A percentile compares a stretch with the other conserved stretches of the same genome.
These are phyloP conservation scores for Linanthus parryae DNA, from an alignment of 148 eudicot species.

Conservation along the genomic window DNA sequence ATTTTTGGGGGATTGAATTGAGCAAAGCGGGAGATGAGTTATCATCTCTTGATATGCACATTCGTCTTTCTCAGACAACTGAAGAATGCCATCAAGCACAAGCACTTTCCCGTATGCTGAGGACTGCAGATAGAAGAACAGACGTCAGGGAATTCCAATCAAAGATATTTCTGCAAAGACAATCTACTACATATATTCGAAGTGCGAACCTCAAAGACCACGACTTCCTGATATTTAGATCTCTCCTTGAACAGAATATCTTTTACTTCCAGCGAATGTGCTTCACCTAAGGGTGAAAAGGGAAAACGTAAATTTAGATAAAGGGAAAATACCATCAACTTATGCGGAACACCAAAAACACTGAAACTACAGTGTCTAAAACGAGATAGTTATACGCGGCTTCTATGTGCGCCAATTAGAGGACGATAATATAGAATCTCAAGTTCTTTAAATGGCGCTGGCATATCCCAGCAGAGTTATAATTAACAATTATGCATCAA, in stretches of 20 bases:
- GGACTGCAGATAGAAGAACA: conserved; percentile 46
- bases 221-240: conserved; percentile 80
- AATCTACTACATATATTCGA: conserved; percentile 1
- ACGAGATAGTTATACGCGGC: too few relatives aligned
- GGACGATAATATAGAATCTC: too few relatives aligned
- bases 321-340: too few relatives aligned
- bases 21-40: conserved; percentile 91
- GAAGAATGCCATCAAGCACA: conserved; percentile 92
- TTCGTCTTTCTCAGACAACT: conserved; percentile 92
- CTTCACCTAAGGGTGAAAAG: conserved; percentile 54
- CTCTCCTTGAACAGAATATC: conserved; percentile 60
- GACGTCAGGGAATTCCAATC: neutral
- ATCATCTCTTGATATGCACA: conserved; percentile 98
- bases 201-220: conserved; percentile 77
- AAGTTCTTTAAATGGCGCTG: too few relatives aligned
- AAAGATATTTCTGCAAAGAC: too few relatives aligned
- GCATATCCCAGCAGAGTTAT: too few relatives aligned
- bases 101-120: conserved; percentile 76
- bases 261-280: conserved; percentile 81
- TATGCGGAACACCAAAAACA: too few relatives aligned
- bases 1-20: conserved; percentile 72
- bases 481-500: too few relatives aligned
- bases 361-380: too few relatives aligned
- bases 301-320: too few relatives aligned
- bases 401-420: too few relatives aligned